Evolutionary conservation across 2,329 filamentous ascomycete genomes (phyloP), one percentile per base, ranked within the genome.

Genomic region (Xylariaceae sp.): DNA sequence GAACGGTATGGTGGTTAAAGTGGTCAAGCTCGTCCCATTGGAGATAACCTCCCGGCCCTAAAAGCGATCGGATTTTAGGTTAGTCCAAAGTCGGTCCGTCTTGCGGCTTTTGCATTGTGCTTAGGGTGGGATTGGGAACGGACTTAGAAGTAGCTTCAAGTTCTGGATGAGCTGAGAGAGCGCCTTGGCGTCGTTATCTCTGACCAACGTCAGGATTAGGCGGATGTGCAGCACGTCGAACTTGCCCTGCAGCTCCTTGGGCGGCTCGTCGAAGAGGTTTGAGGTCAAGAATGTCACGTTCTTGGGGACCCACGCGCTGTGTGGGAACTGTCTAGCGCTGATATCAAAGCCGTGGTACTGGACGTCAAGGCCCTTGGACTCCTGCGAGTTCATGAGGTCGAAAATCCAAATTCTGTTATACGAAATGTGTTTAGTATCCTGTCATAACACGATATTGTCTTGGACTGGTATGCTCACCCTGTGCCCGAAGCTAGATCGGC

Each of bases 401-500:
- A 63, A 62, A 8, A 62, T 42, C 57, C 62, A 63, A 35, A 63
- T 18, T 17, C 62, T 62, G 37, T 11, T 11, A 23, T 0, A 7
- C 11, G 17, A n/a, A 10, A 18, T n/a, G 9, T 34, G 11, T 48
- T 53, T 51, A 53, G 55, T 11, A 1, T 23, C 44, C 4, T 30
- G 4, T 2, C 7, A 51, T 23, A 11, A 17, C 23, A 10, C 35
- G 4, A 2, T 2, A 18, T 4, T 34, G 9, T 1, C 39, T 47
- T 3, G 3, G 37, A 13, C 8, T 18, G 23, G 23, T 30, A 30
- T 10, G 34, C 57, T 2, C 11, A 58, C 62, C 59, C 62, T 45
- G 59, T 62, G n/a, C 62, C 62, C 2, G 62, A 62, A n/a, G 62
- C 62, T 5, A 63, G 10, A 18, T 63, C 57, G 6, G 57, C 59